Percentiles rank a stretch among this genome's conserved stretches.
These are phyloP conservation scores for Beauveria caledonica DNA, from an alignment of 2,329 filamentous ascomycete genomes.

Conservation along the genomic window DNA sequence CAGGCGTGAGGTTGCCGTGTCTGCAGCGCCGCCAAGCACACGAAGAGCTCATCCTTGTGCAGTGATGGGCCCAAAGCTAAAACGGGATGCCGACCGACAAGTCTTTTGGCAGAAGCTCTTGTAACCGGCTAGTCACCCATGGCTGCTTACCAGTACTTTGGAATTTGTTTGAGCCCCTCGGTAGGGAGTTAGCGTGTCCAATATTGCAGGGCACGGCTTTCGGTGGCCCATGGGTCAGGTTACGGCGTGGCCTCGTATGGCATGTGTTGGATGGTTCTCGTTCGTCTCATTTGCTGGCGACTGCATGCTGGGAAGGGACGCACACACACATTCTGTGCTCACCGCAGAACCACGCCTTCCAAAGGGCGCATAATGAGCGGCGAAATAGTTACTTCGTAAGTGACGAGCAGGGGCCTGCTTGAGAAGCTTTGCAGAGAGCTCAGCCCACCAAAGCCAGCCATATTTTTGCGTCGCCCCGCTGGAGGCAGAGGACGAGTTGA, in stretches of 20 bases:
- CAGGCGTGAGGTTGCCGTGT: not conserved
- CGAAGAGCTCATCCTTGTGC: not conserved
- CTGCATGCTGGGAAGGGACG: not conserved
- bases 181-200: not conserved
- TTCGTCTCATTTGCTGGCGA: not conserved
- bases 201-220: conserved; percentile 8
- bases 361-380: not conserved
- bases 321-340: not conserved
- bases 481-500: not conserved
- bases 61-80: not conserved
- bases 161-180: not conserved
- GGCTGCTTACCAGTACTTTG: not conserved
- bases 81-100: not conserved
- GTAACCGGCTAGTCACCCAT: not conserved
- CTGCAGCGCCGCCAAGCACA: not conserved
- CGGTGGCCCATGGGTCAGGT: not conserved
- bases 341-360: not conserved
- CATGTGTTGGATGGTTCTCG: not conserved
- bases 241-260: not conserved
- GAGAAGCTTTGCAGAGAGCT: not conserved
- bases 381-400: not conserved
- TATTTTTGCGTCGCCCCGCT: conserved; percentile 3
- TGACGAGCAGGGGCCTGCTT: not conserved
- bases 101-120: not conserved
- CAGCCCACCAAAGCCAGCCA: not conserved